Percentiles rank a stretch among this genome's conserved stretches.
Evolutionary conservation across 257 asterid genomes (phyloP).

Genomic region (Primulina eburnea): DNA sequence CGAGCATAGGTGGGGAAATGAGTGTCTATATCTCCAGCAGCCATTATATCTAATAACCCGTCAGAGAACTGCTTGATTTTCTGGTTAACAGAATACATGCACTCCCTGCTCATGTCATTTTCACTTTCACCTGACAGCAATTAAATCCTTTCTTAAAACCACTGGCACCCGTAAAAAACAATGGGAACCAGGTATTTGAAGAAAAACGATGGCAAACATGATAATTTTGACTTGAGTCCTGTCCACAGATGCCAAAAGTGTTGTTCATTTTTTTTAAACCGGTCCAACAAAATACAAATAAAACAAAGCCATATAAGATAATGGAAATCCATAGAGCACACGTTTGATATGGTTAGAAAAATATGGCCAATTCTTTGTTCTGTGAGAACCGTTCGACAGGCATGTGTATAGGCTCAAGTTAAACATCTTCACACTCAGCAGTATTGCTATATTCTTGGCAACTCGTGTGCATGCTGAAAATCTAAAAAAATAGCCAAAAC

Average conservation of each 20-base stretch:
- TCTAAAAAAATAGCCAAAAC: neutral
- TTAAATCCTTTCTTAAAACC: neutral
- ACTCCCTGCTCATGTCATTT: constrained; percentile 32
- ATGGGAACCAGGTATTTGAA: neutral
- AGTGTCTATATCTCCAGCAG: constrained; percentile 46
- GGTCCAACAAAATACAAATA: too few species aligned
- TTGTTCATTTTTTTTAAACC: neutral
- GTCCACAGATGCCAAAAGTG: neutral
- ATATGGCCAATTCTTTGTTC: neutral
- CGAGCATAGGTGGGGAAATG: constrained; percentile 53
- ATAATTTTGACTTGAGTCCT: neutral
- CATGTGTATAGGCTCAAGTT: neutral
- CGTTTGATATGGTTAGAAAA: neutral
- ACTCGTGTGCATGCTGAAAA: neutral
- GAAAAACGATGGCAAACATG: neutral
- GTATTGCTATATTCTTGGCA: neutral
- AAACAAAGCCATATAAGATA: neutral
- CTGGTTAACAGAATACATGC: constrained; percentile 47
- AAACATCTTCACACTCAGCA: neutral
- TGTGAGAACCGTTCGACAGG: neutral
- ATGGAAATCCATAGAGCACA: neutral
- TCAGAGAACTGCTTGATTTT: constrained; percentile 48
- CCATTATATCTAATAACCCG: constrained; percentile 49
- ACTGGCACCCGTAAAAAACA: neutral
- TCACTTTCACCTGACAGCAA: constrained; percentile 31